Evolutionary conservation across 2,329 filamentous ascomycete genomes (phyloP).

Genomic region (Colletotrichum sp.): DNA sequence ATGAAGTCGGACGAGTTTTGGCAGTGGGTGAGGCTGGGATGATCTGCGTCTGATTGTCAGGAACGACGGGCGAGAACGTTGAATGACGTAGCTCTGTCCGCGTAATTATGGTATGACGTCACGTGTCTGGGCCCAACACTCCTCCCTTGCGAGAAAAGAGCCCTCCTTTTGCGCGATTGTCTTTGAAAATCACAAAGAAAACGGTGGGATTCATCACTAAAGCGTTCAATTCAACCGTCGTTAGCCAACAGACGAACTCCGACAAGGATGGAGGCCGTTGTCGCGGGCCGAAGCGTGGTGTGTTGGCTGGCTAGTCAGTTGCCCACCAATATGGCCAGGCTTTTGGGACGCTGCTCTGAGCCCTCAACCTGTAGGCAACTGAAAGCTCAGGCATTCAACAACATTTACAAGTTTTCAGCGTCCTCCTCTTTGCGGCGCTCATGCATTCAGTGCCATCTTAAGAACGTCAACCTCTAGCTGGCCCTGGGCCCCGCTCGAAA

Average conservation of each 20-base stretch:
- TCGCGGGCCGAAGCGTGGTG: neutral
- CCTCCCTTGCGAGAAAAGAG: neutral
- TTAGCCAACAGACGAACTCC: neutral
- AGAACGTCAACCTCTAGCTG: neutral
- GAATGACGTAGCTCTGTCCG: constrained; percentile 13
- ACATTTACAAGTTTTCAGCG: neutral
- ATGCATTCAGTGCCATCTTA: neutral
- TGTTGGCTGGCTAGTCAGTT: neutral
- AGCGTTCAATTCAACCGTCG: neutral
- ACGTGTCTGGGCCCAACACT: neutral
- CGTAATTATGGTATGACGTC: constrained; percentile 9
- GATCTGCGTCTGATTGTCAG: neutral
- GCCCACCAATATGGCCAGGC: neutral
- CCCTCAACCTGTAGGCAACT: neutral
- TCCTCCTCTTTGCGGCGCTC: neutral
- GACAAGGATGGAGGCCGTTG: neutral
- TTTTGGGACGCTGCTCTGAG: neutral
- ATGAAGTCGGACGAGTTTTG: neutral
- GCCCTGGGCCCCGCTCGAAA: neutral
- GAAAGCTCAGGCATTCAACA: neutral
- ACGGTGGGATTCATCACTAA: neutral
- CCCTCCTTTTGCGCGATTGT: neutral
- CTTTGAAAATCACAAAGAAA: neutral
- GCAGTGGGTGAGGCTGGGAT: neutral
- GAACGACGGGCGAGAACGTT: constrained; percentile 1